Evolutionary conservation across 352 stramenopile genomes (phyloP).

Genomic region (Phytophthora brassicae): DNA sequence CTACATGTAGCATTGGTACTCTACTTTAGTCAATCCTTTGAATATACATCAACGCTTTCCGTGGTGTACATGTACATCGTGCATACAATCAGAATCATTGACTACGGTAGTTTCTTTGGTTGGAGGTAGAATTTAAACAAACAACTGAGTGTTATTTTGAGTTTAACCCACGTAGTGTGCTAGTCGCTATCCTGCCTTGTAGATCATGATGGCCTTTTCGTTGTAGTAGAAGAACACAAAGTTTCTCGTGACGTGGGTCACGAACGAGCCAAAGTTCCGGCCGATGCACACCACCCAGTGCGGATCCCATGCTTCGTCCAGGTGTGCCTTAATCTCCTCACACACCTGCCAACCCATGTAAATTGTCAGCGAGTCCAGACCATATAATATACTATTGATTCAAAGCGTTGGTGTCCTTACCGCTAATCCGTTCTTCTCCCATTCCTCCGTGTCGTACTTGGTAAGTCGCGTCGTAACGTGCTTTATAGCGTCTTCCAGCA

Average conservation of each 20-base stretch:
- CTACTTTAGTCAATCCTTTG: too few species aligned
- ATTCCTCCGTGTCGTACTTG: constrained; percentile 83
- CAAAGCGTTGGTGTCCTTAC: constrained; percentile 29
- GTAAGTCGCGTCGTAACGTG: constrained; percentile 56
- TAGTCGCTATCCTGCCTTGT: constrained; percentile 82
- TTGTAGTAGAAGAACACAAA: constrained; percentile 94
- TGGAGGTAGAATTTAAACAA: too few species aligned
- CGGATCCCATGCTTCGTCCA: constrained; percentile 79
- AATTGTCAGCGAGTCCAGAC: too few species aligned
- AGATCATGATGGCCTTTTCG: constrained; percentile 86
- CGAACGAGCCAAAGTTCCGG: constrained; percentile 92
- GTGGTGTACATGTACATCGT: too few species aligned
- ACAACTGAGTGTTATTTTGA: too few species aligned
- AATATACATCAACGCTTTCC: too few species aligned
- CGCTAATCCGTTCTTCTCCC: constrained; percentile 75
- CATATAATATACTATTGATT: background rate
- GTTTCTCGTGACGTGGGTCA: constrained; percentile 91
- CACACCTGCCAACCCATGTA: constrained; percentile 65
- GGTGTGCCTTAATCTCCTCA: constrained; percentile 77
- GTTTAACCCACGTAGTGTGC: too few species aligned
- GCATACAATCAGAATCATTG: too few species aligned
- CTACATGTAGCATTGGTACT: too few species aligned
- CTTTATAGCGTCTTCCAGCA: constrained; percentile 87
- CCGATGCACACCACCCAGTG: constrained; percentile 90
- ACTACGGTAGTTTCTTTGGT: too few species aligned